A percentile compares a stretch with the other conserved stretches of the same genome.
phyloP scores from a whole-genome alignment of 1,139 yeast genomes.

The Eremothecium gossypii region DNA sequence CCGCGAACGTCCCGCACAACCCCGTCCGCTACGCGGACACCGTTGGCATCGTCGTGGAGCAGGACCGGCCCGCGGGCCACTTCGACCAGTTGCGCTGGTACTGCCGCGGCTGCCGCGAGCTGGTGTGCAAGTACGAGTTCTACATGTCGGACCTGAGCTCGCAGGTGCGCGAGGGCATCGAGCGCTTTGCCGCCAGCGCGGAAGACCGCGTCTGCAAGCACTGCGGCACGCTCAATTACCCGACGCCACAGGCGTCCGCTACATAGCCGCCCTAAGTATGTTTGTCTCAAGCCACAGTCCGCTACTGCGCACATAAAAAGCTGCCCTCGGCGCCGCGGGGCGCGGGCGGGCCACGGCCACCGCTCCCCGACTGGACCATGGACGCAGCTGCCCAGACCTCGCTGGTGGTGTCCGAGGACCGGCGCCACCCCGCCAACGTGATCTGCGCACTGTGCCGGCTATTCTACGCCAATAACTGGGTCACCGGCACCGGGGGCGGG shows the following conservation, averaged over 20 bases:
- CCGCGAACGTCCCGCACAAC: slow-evolving; percentile 79
- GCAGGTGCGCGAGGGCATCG: slow-evolving; percentile 77
- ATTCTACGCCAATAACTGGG: slow-evolving; percentile 82
- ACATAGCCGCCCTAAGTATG: no score
- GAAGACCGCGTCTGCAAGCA: slow-evolving; percentile 60
- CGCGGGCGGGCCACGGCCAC: no score
- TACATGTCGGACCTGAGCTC: slow-evolving; percentile 79
- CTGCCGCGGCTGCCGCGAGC: slow-evolving; percentile 56
- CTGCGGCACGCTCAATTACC: slow-evolving; percentile 65
- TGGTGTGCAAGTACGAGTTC: slow-evolving; percentile 62
- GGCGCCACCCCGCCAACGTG: slow-evolving; percentile 72
- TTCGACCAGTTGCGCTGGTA: slow-evolving; percentile 80
- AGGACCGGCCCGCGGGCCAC: slow-evolving; percentile 68
- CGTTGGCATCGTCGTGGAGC: slow-evolving; percentile 89
- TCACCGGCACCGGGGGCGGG: slow-evolving; percentile 95
- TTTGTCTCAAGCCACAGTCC: no score
- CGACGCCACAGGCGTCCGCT: slow-evolving; percentile 19
- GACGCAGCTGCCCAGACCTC: slow-evolving; percentile 6
- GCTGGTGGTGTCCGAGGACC: slow-evolving; percentile 40
- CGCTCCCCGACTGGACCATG: no score
- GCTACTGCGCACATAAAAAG: no score
- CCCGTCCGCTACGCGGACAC: slow-evolving; percentile 83
- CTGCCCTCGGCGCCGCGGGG: no score
- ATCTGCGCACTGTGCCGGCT: slow-evolving; percentile 73
- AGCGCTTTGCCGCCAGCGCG: slow-evolving; percentile 54